These are phyloP conservation scores for Wickerhamiella azymoides DNA, from an alignment of 805 yeast species.

Conservation along the genomic window DNA sequence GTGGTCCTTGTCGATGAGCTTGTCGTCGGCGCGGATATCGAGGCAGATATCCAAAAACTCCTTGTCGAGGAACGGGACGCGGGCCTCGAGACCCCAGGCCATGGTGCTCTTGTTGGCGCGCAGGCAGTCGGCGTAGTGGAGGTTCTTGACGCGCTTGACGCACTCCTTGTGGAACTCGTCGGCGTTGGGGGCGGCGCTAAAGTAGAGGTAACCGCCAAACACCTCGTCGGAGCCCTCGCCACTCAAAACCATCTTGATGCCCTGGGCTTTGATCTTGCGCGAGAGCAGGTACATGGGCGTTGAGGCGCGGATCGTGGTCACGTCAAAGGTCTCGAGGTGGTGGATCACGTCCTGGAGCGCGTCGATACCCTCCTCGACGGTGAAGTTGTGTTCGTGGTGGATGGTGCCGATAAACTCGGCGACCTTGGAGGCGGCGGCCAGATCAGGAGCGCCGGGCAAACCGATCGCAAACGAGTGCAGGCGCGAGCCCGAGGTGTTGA, in stretches of 20 bases:
- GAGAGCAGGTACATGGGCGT: slow-evolving; percentile 96
- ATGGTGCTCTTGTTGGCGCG: slow-evolving; percentile 98
- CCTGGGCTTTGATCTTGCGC: slow-evolving; percentile 97
- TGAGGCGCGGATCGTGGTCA: slow-evolving; percentile 96
- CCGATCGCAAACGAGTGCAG: slow-evolving; percentile 96
- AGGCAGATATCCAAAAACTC: slow-evolving; percentile 80
- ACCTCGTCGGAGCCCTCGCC: slow-evolving; percentile 99
- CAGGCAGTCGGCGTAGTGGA: slow-evolving; percentile 91
- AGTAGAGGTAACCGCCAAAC: slow-evolving; percentile 96
- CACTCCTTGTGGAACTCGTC: slow-evolving; percentile 91
- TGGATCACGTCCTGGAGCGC: slow-evolving; percentile 87
- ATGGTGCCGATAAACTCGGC: slow-evolving; percentile 92
- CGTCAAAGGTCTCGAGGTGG: slow-evolving; percentile 96
- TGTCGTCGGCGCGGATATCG: slow-evolving; percentile 91
- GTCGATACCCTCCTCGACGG: slow-evolving; percentile 92
- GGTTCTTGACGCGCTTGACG: slow-evolving; percentile 91
- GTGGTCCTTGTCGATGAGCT: slow-evolving; percentile 58
- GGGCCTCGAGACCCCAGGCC: slow-evolving; percentile 99
- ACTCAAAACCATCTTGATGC: slow-evolving; percentile 96
- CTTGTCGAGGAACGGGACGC: slow-evolving; percentile 97
- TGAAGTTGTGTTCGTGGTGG: slow-evolving; percentile 97
- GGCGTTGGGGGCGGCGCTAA: slow-evolving; percentile 91
- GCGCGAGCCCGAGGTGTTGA: slow-evolving; percentile 46
- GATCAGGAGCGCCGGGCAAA: slow-evolving; percentile 94
- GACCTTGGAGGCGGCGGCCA: slow-evolving; percentile 89